Conservation (phyloP, 2,329 filamentous ascomycete species). For the Verruconis gallopava region DNA sequence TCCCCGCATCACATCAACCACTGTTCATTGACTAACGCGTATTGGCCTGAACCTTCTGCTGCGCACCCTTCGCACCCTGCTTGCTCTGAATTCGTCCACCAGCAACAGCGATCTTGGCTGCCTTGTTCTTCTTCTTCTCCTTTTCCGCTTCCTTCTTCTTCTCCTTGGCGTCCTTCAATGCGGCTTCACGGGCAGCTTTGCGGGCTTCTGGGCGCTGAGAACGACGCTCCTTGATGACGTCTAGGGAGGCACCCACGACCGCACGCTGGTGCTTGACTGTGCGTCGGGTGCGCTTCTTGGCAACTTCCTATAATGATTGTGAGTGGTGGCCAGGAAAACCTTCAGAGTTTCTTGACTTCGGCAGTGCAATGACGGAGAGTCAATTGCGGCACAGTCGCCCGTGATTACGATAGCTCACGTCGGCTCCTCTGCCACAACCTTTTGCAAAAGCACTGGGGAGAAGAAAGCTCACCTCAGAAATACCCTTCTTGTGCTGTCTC, state of each 20-base stretch:
- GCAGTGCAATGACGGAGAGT: too few species aligned
- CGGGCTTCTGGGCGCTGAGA: conserved; percentile 89
- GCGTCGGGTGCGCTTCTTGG: conserved; percentile 98
- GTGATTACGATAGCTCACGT: too few species aligned
- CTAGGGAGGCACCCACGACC: conserved; percentile 97
- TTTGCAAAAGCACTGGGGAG: too few species aligned
- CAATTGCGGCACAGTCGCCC: too few species aligned
- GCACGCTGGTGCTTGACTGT: conserved; percentile 98
- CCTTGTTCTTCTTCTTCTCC: conserved; percentile 98
- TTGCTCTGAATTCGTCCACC: conserved; percentile 77
- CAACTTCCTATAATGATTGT: conserved; percentile 61
- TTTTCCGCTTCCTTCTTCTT: conserved; percentile 83
- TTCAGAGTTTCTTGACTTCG: too few species aligned
- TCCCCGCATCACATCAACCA: too few species aligned
- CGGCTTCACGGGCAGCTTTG: conserved; percentile 72
- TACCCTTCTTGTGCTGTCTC: conserved; percentile 99
- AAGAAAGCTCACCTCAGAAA: conserved; percentile 99
- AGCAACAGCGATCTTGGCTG: conserved; percentile 62
- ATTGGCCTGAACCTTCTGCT: conserved; percentile 71
- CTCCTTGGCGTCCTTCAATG: conserved; percentile 97
- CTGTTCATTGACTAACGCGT: conserved; percentile 57
- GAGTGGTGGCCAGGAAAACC: too few species aligned
- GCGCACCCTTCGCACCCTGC: conserved; percentile 89
- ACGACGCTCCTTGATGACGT: conserved; percentile 99
- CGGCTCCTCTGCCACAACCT: too few species aligned